These are phyloP conservation scores for Amphirosellinia nigrospora DNA, from an alignment of 495 filamentous ascomycete genomes.

Conservation along the genomic window DNA sequence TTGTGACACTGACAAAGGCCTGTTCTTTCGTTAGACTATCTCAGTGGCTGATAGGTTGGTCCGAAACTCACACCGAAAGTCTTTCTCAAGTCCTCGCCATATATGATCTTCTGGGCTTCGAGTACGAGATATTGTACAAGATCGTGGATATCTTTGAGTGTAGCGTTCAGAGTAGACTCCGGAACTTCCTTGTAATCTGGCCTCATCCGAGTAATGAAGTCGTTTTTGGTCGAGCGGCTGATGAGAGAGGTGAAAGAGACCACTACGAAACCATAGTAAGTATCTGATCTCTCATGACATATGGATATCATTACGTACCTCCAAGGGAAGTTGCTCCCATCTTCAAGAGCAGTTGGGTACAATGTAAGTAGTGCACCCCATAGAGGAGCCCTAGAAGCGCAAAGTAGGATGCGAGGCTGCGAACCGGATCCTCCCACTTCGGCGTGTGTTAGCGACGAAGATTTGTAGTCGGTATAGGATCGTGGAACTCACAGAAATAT, in stretches of 20 bases:
- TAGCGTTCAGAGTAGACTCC: constrained; percentile 15
- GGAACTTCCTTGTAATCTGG: constrained; percentile 14
- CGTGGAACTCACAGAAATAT: constrained; percentile 6
- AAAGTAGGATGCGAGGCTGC: constrained; percentile 5
- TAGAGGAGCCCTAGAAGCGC: background rate
- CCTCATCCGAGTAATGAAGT: constrained; percentile 6
- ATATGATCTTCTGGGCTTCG: constrained; percentile 12
- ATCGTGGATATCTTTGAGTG: constrained; percentile 12
- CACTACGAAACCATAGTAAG: background rate
- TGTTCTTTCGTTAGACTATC: background rate
- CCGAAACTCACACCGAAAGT: constrained; percentile 5
- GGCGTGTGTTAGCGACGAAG: background rate
- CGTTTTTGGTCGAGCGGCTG: constrained; percentile 10
- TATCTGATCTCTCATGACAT: background rate
- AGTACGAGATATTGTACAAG: constrained; percentile 12
- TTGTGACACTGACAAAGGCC: constrained; percentile 3
- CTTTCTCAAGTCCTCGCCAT: constrained; percentile 1
- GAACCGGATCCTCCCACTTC: constrained; percentile 16
- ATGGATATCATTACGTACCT: background rate
- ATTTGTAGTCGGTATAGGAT: background rate
- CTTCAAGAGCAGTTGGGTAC: constrained; percentile 14
- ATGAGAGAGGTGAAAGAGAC: background rate
- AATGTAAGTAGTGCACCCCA: constrained; percentile 3
- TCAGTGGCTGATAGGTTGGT: background rate
- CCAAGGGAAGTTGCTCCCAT: constrained; percentile 5